Base-by-base conservation (phyloP, 441 rosid genomes). In the Eruca vesicaria region DNA sequence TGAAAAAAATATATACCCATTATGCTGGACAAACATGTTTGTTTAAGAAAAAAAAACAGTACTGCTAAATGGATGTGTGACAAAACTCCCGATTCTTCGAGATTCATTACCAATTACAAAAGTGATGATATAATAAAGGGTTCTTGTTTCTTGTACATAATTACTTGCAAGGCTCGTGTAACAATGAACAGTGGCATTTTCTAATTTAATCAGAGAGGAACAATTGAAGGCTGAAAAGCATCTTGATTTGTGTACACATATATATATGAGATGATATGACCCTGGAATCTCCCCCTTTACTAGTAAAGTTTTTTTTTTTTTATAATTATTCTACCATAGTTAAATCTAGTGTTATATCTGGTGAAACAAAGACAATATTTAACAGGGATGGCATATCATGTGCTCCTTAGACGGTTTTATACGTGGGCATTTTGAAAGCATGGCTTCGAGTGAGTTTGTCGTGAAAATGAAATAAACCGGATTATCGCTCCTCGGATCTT, bases 171-270 rank as follows among this genome's bases (percentile, higher is more conserved):
- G 63, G 50, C 72, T 68, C 72, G 72, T 68, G 72, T 35, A 9
- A 68, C 35, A 55, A 21, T 68, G 72, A 68, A 68, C 63, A 68
- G 63, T 68, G 72, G 31, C 61, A 29, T 52, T 68, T 29, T 55
- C 15, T 35, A 55, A 68, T 55, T 53, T 33, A 55, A 14, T 55
- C 53, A 55, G 52, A 68, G 23, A n/a, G 16, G 29, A 48, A 66
- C 43, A 50, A 18, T 29, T 48, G 59, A 16, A 66, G 59, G 43
- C 28, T 55, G 35, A 21, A 43, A 68, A 20, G 72, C 72, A 68
- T 68, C 57, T 38, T 41, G 65, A 58, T 69, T 69, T 38, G 38
- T 57, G 65, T 26, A 41, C 72, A 33, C 53, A 68, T 4, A 57
- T 52, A 36, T n/a, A n/a, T n/a, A n/a, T 68, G 43, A 59, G 56